Evolutionary conservation across 495 filamentous ascomycete genomes (phyloP).

Genomic region (Chaetomium tenue): DNA sequence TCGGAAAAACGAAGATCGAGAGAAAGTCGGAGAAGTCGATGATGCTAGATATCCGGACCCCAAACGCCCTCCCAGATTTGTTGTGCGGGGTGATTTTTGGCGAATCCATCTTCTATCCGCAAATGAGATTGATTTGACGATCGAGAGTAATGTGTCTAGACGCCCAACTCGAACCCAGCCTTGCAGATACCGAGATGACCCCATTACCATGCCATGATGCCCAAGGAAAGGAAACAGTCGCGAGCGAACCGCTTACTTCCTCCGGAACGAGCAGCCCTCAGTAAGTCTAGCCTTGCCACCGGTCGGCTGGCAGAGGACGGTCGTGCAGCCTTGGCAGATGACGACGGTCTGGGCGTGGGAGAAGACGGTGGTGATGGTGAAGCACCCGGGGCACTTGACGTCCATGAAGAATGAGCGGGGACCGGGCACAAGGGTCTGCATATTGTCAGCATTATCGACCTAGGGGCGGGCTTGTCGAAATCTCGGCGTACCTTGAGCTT

Average conservation of each 20-base stretch:
- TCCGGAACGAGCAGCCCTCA: conserved; percentile 98
- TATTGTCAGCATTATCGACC: conserved; percentile 24
- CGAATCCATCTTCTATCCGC: conserved; percentile 77
- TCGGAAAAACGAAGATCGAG: conserved; percentile 38
- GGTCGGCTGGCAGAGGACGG: conserved; percentile 96
- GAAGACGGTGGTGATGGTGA: conserved; percentile 99
- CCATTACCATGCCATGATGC: conserved; percentile 48
- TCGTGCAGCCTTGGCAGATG: conserved; percentile 97
- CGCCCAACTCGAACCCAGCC: conserved; percentile 48
- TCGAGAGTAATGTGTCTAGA: conserved; percentile 46
- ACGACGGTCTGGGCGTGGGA: conserved; percentile 99
- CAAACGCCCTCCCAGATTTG: conserved; percentile 55
- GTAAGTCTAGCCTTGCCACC: conserved; percentile 95
- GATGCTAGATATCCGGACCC: conserved; percentile 89
- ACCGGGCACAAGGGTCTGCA: conserved; percentile 83
- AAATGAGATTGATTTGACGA: conserved; percentile 47
- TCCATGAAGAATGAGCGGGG: conserved; percentile 99
- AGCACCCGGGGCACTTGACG: conserved; percentile 99
- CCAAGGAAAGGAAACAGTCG: conserved; percentile 49
- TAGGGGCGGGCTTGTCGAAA: background rate
- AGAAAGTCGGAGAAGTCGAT: conserved; percentile 43
- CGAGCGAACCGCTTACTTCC: conserved; percentile 74
- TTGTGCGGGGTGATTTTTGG: conserved; percentile 51
- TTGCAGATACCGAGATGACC: conserved; percentile 52
- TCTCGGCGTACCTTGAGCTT: conserved; percentile 90